Evolutionary conservation across 2,329 filamentous ascomycete species (phyloP).

Genomic region (Paracorniculantispora psalliotae): DNA sequence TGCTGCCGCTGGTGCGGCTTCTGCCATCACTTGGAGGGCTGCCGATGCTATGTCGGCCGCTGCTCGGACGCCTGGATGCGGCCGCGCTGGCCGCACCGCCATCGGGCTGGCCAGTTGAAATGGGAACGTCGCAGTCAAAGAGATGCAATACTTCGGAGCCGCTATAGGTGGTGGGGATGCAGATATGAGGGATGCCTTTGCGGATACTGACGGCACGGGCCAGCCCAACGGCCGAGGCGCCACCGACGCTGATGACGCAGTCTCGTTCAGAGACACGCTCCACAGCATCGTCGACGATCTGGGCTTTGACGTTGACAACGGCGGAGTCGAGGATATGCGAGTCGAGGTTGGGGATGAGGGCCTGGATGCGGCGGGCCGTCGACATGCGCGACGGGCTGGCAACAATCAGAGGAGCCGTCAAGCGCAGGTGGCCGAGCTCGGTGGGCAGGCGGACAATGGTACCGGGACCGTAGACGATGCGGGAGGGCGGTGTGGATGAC

Average conservation of each 20-base stretch:
- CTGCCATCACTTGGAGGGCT: slow-evolving; percentile 10
- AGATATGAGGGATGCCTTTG: slow-evolving; percentile 52
- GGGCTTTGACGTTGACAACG: slow-evolving; percentile 24
- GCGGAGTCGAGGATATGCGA: slow-evolving; percentile 30
- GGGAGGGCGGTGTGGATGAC: slow-evolving; percentile 21
- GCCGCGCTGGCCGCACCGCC: slow-evolving; percentile 7
- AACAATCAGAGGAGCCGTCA: slow-evolving; percentile 32
- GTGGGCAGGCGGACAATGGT: slow-evolving; percentile 28
- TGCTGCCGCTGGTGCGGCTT: slow-evolving; percentile 14
- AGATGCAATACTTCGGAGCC: slow-evolving; percentile 56
- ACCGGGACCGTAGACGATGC: slow-evolving; percentile 31
- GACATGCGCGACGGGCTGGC: slow-evolving; percentile 33
- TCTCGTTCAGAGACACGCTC: slow-evolving; percentile 39
- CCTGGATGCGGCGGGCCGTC: slow-evolving; percentile 29
- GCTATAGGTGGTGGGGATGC: slow-evolving; percentile 56
- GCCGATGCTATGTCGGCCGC: slow-evolving; percentile 8
- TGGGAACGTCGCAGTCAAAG: slow-evolving; percentile 12
- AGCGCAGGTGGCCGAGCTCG: slow-evolving; percentile 28
- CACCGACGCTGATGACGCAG: slow-evolving; percentile 56
- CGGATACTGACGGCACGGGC: slow-evolving; percentile 50
- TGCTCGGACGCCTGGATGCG: neutral
- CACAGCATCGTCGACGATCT: slow-evolving; percentile 25
- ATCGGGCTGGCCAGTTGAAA: slow-evolving; percentile 11
- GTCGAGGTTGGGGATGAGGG: slow-evolving; percentile 30
- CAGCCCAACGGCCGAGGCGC: slow-evolving; percentile 57